Evolutionary conservation across 805 yeast species (phyloP), one percentile per base, ranked within the genome.

Genomic region (Saccharomycopsis selenospora): DNA sequence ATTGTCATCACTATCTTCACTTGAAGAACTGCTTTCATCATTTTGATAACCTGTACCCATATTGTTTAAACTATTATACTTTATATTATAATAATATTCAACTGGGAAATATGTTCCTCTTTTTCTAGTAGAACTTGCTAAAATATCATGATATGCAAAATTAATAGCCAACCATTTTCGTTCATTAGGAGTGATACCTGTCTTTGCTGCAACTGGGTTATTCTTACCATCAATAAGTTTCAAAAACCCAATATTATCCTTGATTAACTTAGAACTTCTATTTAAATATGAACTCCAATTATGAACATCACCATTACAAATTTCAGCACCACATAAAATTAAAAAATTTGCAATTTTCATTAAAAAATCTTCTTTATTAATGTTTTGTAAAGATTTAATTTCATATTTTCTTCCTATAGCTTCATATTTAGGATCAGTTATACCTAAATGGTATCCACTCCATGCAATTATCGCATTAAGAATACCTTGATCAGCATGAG

Each of bases 81-180:
- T 38, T 50, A 80, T 69, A 20, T 67, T 63, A 36, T 79, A 76
- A 62, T 85, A 85, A 41, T 79, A 81, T 18, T 70, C 68, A 20
- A 77, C 66, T 0, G 82, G 73, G 60, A 86, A 84, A 55, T 82
- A 80, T 1, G 87, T 74, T 1, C 82, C 82, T 40, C 85, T 65
- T 36, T 78, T 76, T 47, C 73, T 68, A 1, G 76, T 70, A 8
- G 83, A 75, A 42, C 81, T 74, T 1, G 90, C 77, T 54, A 83
- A 68, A 27, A 86, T 73, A 60, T 85, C 95, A 61, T 85, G 93
- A 60, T 85, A 86, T 1, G 88, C 87, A 64, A 82, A 86, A 62
- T 81, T 85, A 6, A 87, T 77, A 18, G 83, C 76, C 45, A 85
- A 67, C 83, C 90, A 85, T 53, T 81, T 78, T 54, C 80, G 66